Conservation (phyloP, 129 eudicot genomes). For the Pseudognaphalium luteoalbum region DNA sequence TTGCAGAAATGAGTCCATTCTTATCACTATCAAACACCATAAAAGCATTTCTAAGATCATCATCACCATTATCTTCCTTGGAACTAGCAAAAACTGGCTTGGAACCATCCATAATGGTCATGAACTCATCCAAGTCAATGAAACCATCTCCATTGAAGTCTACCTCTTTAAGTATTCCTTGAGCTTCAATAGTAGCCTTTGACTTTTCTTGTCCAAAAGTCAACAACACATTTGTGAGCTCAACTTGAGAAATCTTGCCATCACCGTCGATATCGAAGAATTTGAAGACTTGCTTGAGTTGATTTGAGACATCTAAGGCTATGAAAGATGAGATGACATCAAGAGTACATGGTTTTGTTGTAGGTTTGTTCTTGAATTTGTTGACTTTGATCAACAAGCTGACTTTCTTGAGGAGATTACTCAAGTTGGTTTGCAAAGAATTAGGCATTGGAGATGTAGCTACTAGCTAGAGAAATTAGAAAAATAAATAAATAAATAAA, state of each 20-base stretch:
- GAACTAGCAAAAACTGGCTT: slow-evolving; percentile 24
- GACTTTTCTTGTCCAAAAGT: slow-evolving; percentile 64
- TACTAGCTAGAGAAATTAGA: slow-evolving; percentile 9
- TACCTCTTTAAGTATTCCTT: slow-evolving; percentile 59
- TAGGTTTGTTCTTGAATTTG: slow-evolving; percentile 34
- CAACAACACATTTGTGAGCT: slow-evolving; percentile 54
- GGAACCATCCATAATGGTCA: slow-evolving; percentile 45
- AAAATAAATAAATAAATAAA: slow-evolving; percentile 13
- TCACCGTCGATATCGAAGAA: slow-evolving; percentile 75
- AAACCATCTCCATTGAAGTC: slow-evolving; percentile 81
- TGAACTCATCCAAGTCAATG: slow-evolving; percentile 71
- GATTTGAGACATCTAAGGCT: slow-evolving; percentile 51
- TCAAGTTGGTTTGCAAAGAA: slow-evolving; percentile 31
- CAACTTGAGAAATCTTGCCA: slow-evolving; percentile 68
- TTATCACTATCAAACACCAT: slow-evolving; percentile 67
- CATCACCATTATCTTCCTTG: slow-evolving; percentile 28
- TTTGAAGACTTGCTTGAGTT: slow-evolving; percentile 70
- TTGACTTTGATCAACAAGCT: slow-evolving; percentile 34
- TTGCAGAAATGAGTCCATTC: slow-evolving; percentile 72
- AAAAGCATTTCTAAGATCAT: slow-evolving; percentile 58
- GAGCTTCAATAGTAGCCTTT: slow-evolving; percentile 55
- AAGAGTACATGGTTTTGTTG: slow-evolving; percentile 34
- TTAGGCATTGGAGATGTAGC: slow-evolving; percentile 31
- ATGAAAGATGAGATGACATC: slow-evolving; percentile 44
- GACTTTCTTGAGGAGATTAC: slow-evolving; percentile 33